Evolutionary conservation across 257 asterid genomes (phyloP), one percentile per base, ranked within the genome.

Genomic region (Marsdenia floribunda): DNA sequence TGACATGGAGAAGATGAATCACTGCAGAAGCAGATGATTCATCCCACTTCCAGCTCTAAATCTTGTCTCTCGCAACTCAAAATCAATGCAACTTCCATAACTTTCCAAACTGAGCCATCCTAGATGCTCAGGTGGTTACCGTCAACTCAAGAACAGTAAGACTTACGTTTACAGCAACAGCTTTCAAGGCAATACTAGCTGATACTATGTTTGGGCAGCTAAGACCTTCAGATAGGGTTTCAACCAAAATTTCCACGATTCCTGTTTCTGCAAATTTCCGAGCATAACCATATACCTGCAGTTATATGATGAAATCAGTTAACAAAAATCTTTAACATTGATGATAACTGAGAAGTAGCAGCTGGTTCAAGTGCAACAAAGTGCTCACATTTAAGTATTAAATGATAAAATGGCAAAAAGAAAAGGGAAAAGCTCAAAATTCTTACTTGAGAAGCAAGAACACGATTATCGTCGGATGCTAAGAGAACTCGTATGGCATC

Each of bases 221-320:
- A 53, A 91, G 78, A 67, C 97, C 96, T 81, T 82, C 93, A 65
- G 82, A 87, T 72, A 94, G 95, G 54, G 98, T 88, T 76, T 88
- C 91, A 64, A 94, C 90, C 42, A 94, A 92, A 81, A 85, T 86
- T 82, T 84, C 96, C 9, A 86, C 87, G 66, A 89, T 81, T 76
- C 99, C 99, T 26, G 83, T 60, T 82, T 92, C 89, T 0, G 98
- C 86, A 75, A 94, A 92, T 85, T 82, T 83, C 74, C 96, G 88
- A 78, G 98, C 99, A 84, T 94, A 94, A 58, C 99, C 97, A 79
- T 76, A 92, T 71, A 94, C 98, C 99, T 94, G 80, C 59, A 78
- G 22, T 67, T 59, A 57, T 26, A n/a, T 46, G 54, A 59, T 19
- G 50, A 66, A 12, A 65, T 66, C 29, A 38, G 71, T 37, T 19